These are phyloP conservation scores for Talaromyces islandicus DNA, from an alignment of 2,329 filamentous ascomycete genomes.

Conservation along the genomic window DNA sequence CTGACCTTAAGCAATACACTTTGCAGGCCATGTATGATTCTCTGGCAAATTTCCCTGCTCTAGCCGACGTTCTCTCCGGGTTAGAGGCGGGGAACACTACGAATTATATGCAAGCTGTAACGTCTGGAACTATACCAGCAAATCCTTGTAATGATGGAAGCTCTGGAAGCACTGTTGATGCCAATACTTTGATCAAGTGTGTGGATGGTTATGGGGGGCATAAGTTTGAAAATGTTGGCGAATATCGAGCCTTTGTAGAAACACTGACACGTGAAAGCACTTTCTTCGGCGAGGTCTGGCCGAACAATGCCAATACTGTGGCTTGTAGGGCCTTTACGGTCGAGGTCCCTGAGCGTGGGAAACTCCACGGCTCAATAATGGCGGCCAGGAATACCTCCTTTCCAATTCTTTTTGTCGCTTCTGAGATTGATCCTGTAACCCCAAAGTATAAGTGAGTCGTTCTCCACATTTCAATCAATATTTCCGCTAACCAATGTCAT, in stretches of 20 bases:
- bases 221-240: constrained; percentile 2
- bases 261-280: constrained; percentile 6
- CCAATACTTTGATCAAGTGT: constrained; percentile 5
- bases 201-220: constrained; percentile 9
- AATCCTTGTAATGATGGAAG: constrained; percentile 12
- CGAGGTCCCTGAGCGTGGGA: neutral
- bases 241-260: constrained; percentile 10
- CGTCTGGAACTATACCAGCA: neutral
- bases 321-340: neutral
- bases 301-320: constrained; percentile 9
- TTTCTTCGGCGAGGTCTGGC: constrained; percentile 15
- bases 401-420: constrained; percentile 54
- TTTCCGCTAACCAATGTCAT: constrained; percentile 4
- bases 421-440: constrained; percentile 55
- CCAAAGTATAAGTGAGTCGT: constrained; percentile 38
- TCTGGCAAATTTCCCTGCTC: constrained; percentile 2
- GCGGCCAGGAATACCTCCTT: constrained; percentile 30
- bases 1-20: constrained; percentile 11
- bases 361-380: constrained; percentile 20
- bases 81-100: constrained; percentile 12
- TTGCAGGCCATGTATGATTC: constrained; percentile 6
- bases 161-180: constrained; percentile 3
- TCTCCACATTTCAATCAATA: neutral
- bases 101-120: constrained; percentile 5
- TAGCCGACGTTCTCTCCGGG: constrained; percentile 10